phyloP scores from a whole-genome alignment of 352 stramenopile genomes.

The Globisporangium cylindrosporum region DNA sequence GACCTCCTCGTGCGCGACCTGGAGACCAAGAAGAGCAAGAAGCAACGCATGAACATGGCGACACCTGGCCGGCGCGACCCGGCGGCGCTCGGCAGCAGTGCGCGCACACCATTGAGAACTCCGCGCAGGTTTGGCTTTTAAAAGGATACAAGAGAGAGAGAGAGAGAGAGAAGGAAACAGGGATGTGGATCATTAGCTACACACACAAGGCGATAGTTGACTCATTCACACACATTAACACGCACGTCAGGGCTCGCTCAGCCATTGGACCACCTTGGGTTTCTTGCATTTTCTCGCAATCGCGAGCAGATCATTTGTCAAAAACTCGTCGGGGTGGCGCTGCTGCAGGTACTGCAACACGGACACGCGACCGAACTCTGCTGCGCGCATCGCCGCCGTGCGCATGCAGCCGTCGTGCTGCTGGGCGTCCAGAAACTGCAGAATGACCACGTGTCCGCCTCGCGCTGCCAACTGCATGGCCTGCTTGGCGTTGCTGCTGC shows the following conservation, averaged over 20 bases:
- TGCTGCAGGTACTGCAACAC: conserved; percentile 12
- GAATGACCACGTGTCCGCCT: conserved; percentile 10
- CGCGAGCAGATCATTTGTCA: neutral
- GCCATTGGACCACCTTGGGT: neutral
- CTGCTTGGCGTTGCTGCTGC: neutral
- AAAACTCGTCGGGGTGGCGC: neutral
- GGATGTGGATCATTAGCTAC: neutral
- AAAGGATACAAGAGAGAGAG: neutral
- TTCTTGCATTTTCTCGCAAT: conserved; percentile 4
- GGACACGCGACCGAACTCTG: conserved; percentile 1
- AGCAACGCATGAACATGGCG: conserved; percentile 59
- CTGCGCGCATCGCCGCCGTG: conserved; percentile 2
- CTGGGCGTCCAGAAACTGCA: conserved; percentile 1
- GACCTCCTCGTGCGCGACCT: conserved; percentile 21
- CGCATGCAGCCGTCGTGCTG: neutral
- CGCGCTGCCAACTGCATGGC: conserved; percentile 9
- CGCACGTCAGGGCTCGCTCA: neutral
- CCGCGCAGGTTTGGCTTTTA: conserved; percentile 60
- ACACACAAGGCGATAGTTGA: neutral
- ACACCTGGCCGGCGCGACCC: conserved; percentile 45
- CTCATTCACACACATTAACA: neutral
- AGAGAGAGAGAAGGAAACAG: neutral
- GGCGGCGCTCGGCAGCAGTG: conserved; percentile 17
- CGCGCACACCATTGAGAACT: conserved; percentile 53
- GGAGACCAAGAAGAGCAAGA: conserved; percentile 37